phyloP scores from a whole-genome alignment of 345 rosid genomes.

The Corymbia maculata region DNA sequence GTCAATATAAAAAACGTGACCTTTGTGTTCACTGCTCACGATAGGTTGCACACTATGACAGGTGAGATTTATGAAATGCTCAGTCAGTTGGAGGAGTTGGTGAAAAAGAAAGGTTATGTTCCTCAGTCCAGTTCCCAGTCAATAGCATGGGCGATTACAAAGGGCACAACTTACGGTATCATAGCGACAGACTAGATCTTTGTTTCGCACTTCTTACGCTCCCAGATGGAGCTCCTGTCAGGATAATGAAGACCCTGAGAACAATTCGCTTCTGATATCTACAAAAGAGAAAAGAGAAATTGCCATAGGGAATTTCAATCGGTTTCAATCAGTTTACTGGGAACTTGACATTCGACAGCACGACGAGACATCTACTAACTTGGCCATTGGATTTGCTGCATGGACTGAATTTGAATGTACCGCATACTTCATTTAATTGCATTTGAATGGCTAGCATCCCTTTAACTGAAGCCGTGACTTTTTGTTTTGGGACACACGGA shows the following conservation, averaged over 20 bases:
- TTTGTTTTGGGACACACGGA: neutral
- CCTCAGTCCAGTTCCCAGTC: constrained; percentile 12
- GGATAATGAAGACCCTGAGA: constrained; percentile 24
- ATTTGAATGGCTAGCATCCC: neutral
- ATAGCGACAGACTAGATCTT: constrained; percentile 30
- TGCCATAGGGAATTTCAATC: constrained; percentile 14
- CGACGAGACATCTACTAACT: neutral
- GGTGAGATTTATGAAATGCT: constrained; percentile 18
- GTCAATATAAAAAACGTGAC: constrained; percentile 13
- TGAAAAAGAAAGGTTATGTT: constrained; percentile 21
- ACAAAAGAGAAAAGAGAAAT: constrained; percentile 12
- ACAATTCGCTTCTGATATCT: constrained; percentile 26
- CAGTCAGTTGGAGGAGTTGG: constrained; percentile 10
- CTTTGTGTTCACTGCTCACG: constrained; percentile 18
- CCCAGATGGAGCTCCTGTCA: constrained; percentile 19
- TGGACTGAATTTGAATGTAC: neutral
- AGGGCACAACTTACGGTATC: constrained; percentile 27
- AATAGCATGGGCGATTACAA: constrained; percentile 4
- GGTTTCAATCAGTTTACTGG: constrained; percentile 19
- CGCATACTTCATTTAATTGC: neutral
- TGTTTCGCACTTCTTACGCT: constrained; percentile 19
- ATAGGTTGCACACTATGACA: constrained; percentile 19
- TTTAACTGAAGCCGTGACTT: neutral
- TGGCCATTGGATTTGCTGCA: neutral
- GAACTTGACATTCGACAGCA: neutral